Conservation (phyloP, 768 basidiomycete species). For the Auricularia auricula-judae region DNA sequence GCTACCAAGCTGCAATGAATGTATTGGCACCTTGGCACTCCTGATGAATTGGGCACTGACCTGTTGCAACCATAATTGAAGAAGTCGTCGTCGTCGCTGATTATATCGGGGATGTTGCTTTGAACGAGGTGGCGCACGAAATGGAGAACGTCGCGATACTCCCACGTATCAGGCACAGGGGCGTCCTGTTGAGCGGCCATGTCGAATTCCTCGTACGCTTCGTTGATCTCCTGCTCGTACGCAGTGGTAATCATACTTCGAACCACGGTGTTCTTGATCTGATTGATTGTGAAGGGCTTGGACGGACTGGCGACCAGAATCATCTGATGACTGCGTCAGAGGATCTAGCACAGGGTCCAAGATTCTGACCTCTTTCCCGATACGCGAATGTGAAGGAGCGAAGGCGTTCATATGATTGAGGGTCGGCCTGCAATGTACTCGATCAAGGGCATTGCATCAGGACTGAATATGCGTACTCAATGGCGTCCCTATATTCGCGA, state of each 20-base stretch:
- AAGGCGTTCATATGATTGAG: conserved; percentile 20
- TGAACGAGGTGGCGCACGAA: conserved; percentile 25
- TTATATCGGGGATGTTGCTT: conserved; percentile 17
- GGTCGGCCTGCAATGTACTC: conserved; percentile 29
- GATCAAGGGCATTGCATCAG: not conserved
- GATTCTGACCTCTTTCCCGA: conserved; percentile 30
- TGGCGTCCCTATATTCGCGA: conserved; percentile 14
- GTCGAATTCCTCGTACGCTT: conserved; percentile 15
- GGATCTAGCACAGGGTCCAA: not conserved
- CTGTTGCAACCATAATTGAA: conserved; percentile 30
- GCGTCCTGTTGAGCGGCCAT: not conserved
- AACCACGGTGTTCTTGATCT: conserved; percentile 29
- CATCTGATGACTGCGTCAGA: conserved; percentile 13
- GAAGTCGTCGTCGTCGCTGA: conserved; percentile 26
- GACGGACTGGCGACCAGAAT: conserved; percentile 23
- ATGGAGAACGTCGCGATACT: conserved; percentile 7
- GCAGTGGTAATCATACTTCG: conserved; percentile 21
- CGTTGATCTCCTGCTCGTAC: conserved; percentile 26
- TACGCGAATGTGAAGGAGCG: conserved; percentile 17
- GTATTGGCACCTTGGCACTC: not conserved
- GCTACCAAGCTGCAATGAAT: conserved; percentile 7
- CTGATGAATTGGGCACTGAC: not conserved
- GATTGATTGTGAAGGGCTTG: conserved; percentile 22
- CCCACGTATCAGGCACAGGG: conserved; percentile 4
- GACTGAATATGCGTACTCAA: not conserved